Conservation (phyloP, 768 basidiomycete species). For the Pisolithus microcarpus region DNA sequence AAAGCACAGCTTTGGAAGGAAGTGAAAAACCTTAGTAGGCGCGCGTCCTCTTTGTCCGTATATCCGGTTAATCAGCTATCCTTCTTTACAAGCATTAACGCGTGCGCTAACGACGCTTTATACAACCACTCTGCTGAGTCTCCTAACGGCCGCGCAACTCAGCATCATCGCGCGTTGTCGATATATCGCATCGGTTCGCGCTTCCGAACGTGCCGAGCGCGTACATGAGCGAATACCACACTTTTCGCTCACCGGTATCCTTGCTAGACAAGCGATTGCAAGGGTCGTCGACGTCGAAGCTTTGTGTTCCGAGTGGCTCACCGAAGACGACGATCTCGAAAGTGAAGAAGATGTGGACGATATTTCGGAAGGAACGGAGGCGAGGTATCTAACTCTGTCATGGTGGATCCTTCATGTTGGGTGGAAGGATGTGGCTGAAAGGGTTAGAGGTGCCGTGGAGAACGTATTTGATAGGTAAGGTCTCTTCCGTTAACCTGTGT, state of each 20-base stretch:
- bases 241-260: slow-evolving; percentile 18
- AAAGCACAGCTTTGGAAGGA: slow-evolving; percentile 89
- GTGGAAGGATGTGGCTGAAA: slow-evolving; percentile 76
- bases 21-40: slow-evolving; percentile 74
- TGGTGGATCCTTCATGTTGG: slow-evolving; percentile 94
- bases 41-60: slow-evolving; percentile 13
- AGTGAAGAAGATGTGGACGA: slow-evolving; percentile 23
- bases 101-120: slow-evolving; percentile 83
- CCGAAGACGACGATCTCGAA: slow-evolving; percentile 21
- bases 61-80: slow-evolving; percentile 1
- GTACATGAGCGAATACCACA: slow-evolving; percentile 35
- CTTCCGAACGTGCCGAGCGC: slow-evolving; percentile 54
- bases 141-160: slow-evolving; percentile 85
- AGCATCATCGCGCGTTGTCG: slow-evolving; percentile 75
- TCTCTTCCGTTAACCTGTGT: not conserved
- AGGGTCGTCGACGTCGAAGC: slow-evolving; percentile 21
- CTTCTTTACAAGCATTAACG: slow-evolving; percentile 61
- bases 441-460: slow-evolving; percentile 69
- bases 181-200: slow-evolving; percentile 64
- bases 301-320: slow-evolving; percentile 17
- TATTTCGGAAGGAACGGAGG: slow-evolving; percentile 64
- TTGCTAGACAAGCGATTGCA: slow-evolving; percentile 19
- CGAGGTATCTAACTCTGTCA: slow-evolving; percentile 74
- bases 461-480: slow-evolving; percentile 79
- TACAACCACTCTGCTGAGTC: slow-evolving; percentile 73